phyloP scores from a whole-genome alignment of 2,329 filamentous ascomycete species.

The Tolypocladium inflatum region DNA sequence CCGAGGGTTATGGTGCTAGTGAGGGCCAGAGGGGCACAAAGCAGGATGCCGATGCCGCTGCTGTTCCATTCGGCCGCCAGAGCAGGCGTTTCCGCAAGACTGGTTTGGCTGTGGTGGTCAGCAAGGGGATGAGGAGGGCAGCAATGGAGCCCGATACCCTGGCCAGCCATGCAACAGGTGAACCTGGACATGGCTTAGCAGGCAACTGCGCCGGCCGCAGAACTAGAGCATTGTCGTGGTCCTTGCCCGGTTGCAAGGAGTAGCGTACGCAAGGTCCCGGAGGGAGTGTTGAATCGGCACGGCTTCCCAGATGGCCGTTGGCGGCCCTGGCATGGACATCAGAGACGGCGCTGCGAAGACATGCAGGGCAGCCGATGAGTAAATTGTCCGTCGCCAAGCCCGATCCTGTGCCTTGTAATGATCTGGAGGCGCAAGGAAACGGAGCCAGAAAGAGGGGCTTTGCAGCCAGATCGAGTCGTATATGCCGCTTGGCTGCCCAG shows the following conservation, averaged over 20 bases:
- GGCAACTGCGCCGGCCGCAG: neutral
- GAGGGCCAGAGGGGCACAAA: neutral
- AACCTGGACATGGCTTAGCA: neutral
- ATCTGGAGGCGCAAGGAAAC: neutral
- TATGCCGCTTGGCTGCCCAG: neutral
- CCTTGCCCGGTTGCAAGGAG: neutral
- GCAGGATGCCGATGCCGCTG: neutral
- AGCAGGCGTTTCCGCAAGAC: neutral
- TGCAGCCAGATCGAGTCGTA: neutral
- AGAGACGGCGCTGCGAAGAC: neutral
- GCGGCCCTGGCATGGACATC: neutral
- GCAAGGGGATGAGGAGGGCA: neutral
- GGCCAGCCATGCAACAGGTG: neutral
- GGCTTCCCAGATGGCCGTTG: neutral
- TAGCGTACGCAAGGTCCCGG: neutral
- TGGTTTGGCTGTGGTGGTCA: neutral
- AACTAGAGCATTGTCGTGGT: neutral
- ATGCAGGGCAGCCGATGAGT: neutral
- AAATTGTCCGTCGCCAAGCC: neutral
- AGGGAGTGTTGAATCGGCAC: neutral
- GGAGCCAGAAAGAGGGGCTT: neutral
- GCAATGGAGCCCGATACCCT: neutral
- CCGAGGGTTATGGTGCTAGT: neutral
- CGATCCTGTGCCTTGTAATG: neutral
- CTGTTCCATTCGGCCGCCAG: neutral